A percentile compares a stretch with the other conserved stretches of the same genome.
phyloP scores from a whole-genome alignment of 441 rosid genomes.

The Raphanus hybrid region DNA sequence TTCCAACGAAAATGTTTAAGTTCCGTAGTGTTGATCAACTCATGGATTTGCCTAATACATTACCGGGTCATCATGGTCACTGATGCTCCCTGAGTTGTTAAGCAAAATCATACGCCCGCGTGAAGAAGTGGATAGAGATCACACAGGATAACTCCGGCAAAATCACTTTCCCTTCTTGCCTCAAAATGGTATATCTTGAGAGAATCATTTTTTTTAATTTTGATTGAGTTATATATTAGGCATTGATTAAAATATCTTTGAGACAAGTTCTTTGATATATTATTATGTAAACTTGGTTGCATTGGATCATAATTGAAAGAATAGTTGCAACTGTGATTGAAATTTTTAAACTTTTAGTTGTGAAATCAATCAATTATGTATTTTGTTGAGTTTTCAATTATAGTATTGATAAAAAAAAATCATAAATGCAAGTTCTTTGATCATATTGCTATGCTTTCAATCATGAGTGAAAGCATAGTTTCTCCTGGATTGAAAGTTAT shows the following conservation, averaged over 20 bases:
- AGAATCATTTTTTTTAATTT: neutral
- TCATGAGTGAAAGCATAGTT: no score
- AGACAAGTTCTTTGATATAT: neutral
- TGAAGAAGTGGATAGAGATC: conserved; percentile 79
- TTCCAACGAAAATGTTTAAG: no score
- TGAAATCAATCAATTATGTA: neutral
- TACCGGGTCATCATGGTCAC: conserved; percentile 60
- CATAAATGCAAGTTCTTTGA: neutral
- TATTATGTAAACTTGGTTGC: neutral
- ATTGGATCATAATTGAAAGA: conserved; percentile 12
- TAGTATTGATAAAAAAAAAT: neutral
- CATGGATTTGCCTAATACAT: no score
- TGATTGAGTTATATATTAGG: neutral
- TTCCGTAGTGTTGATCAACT: no score
- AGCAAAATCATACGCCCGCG: conserved; percentile 77
- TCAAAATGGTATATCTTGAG: conserved; percentile 45
- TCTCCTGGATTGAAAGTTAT: no score
- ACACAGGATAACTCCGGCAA: conserved; percentile 56
- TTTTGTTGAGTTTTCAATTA: neutral
- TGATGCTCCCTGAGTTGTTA: conserved; percentile 76
- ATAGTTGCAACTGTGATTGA: conserved; percentile 11
- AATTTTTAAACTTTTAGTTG: neutral
- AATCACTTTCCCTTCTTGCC: conserved; percentile 91
- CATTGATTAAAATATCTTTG: neutral
- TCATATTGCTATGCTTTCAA: no score